phyloP scores from a whole-genome alignment of 225 moss, liverwort and hornwort genomes.

The Sphagnum tenellum region DNA sequence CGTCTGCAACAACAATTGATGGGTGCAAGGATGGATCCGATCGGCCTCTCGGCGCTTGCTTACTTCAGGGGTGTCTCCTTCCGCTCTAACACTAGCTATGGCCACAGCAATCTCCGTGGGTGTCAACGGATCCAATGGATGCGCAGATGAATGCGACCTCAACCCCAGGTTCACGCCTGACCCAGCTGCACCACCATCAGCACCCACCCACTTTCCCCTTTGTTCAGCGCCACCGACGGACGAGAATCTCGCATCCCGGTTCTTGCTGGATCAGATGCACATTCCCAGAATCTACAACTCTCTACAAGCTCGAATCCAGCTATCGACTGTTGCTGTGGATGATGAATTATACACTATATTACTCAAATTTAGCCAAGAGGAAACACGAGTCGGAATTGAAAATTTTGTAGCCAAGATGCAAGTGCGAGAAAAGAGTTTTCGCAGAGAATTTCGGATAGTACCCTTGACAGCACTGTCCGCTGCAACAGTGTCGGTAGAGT shows the following conservation, averaged over 20 bases:
- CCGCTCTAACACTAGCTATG: constrained; percentile 71
- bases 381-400: constrained; percentile 9
- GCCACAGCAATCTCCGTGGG: constrained; percentile 83
- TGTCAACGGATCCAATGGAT: constrained; percentile 80
- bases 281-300: constrained; percentile 30
- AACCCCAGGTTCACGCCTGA: constrained; percentile 33
- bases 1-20: no score
- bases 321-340: constrained; percentile 1
- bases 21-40: no score
- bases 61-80: constrained; percentile 85
- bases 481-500: constrained; percentile 38
- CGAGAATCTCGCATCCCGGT: constrained; percentile 8
- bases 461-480: constrained; percentile 35
- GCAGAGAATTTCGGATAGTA: background rate
- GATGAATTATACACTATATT: background rate
- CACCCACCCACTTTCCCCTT: no score
- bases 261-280: constrained; percentile 14
- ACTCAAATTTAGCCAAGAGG: constrained; percentile 2
- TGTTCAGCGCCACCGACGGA: no score
- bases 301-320: constrained; percentile 23
- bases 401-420: constrained; percentile 1
- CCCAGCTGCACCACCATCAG: constrained; percentile 16
- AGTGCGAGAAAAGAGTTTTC: constrained; percentile 9
- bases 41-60: constrained; percentile 4
- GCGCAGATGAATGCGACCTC: constrained; percentile 60